Evolutionary conservation across 306 rosid species (phyloP), one percentile per base, ranked within the genome.

Genomic region (Sesbania bispinosa): DNA sequence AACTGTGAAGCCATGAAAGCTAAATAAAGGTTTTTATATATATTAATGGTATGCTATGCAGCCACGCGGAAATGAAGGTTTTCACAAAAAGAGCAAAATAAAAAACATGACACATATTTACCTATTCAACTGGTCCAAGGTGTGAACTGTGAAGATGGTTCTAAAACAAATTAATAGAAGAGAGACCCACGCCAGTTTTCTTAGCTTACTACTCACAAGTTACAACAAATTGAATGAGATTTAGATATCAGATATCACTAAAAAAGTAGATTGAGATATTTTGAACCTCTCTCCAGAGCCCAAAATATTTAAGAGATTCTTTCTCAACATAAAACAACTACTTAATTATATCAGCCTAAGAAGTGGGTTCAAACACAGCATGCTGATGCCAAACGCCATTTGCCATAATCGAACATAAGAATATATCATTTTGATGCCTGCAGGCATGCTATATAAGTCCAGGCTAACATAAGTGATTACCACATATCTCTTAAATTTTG

Each of bases 351-450:
- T 67, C 71, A 50, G 41, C 11, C 85, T 90, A 90, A 33, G 83
- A 71, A 69, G 89, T 84, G 80, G 90, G 88, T 77, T 84, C 85
- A 71, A 93, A 77, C 42, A 92, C 79, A 65, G 98, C 92, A 65
- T 85, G 89, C 80, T 87, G 96, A 41, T 90, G 96, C 98, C 98
- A 90, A 62, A 76, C 46, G 10, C 98, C 97, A 39, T 86, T 88
- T 93, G 97, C 97, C 97, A 93, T 73, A 93, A 69, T 24, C 97
- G 78, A 13, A 90, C 88, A n/a, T n/a, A n/a, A n/a, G n/a, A n/a
- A n/a, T n/a, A n/a, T n/a, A n/a, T 15, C 45, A 23, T 21, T 68
- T 73, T 69, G 24, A 67, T 39, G 53, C 35, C 55, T 45, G 62
- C n/a, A n/a, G n/a, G n/a, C n/a, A 73, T 8, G 13, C 20, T 15